These are phyloP conservation scores for Cladorrhinum sp. DNA, from an alignment of 2,329 filamentous ascomycete genomes.

Conservation along the genomic window DNA sequence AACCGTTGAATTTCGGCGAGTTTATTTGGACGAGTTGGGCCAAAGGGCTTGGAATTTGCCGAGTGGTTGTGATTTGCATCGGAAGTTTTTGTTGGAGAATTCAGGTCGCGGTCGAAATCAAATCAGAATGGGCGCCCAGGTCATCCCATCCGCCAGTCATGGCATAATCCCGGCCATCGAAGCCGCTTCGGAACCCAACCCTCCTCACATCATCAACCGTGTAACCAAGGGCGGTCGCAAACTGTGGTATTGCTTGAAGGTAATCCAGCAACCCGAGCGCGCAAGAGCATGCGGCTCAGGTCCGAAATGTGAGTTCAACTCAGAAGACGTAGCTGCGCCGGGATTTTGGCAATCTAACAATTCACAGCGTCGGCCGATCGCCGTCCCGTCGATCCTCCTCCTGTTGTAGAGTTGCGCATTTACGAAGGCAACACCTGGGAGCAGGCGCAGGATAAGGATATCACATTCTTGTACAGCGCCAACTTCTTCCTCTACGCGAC, in stretches of 20 bases:
- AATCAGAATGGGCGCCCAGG: constrained; percentile 25
- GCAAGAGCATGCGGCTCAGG: constrained; percentile 93
- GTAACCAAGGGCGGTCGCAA: constrained; percentile 71
- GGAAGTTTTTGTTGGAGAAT: not conserved
- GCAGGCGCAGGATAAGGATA: constrained; percentile 62
- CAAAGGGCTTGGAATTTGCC: constrained; percentile 1
- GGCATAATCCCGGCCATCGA: constrained; percentile 24
- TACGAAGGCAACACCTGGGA: constrained; percentile 67
- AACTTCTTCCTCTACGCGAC: constrained; percentile 98
- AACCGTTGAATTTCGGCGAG: not conserved
- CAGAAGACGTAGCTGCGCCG: not conserved
- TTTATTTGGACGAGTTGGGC: not conserved
- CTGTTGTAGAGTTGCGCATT: constrained; percentile 87
- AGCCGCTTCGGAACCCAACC: constrained; percentile 11
- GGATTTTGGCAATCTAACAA: constrained; percentile 11
- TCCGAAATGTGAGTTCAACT: constrained; percentile 75
- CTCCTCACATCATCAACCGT: constrained; percentile 40
- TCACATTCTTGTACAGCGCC: constrained; percentile 89
- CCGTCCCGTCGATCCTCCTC: constrained; percentile 88
- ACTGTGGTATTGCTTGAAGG: constrained; percentile 77
- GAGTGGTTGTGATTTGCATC: not conserved
- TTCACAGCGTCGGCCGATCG: constrained; percentile 74
- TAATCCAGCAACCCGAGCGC: constrained; percentile 91
- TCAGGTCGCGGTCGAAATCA: not conserved
- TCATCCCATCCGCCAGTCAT: constrained; percentile 26